Base-by-base conservation (phyloP, 345 rosid species). In the Anastatica hierochuntica region DNA sequence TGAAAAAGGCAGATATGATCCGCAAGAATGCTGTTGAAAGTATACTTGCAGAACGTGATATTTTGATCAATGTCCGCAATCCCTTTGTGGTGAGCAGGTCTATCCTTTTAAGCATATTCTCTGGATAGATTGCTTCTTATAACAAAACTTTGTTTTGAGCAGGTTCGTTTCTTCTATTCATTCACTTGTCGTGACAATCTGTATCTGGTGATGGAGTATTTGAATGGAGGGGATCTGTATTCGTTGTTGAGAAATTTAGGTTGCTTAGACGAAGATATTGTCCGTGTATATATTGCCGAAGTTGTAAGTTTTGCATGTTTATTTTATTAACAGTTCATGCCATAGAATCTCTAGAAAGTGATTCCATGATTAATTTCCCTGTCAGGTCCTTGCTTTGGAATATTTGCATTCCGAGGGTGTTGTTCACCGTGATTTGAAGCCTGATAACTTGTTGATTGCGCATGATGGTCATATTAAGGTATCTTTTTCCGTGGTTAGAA, bases 1-100 rank as follows among this genome's bases (percentile, higher is more conserved):
- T 94, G 49, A 94, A 83, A 67, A 94, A 94, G 70, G 99, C 99
- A 43, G 99, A 94, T 73, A 94, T 88, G 99, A 80, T 83, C 33
- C 95, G 99, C 30, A 94, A 94, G 75, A 94, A 94, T 80, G 99
- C 99, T 48, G 99, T 94, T 58, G 99, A 94, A 80, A 94, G 99
- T 66, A 94, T 94, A 63, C 71, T 88, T 61, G 99, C 99, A 0
- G 99, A 94, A 73, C 94, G 99, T n/a, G 92, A 94, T 79, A 94
- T 94, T 74, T 77, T 94, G 76, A 94, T 94, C 63, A 83, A 94
- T 47, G 99, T 94, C 48, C 94, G 95, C 66, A 94, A 94, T 71
- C 99, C 99, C 57, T 94, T 94, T 83, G 99, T 94, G 99, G 99
- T 94, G 75, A 88, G 99, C 65, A 65, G 70, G 71, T 74, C 72